phyloP scores from a whole-genome alignment of 805 yeast species.

The Teunomyces lycoperdinae region DNA sequence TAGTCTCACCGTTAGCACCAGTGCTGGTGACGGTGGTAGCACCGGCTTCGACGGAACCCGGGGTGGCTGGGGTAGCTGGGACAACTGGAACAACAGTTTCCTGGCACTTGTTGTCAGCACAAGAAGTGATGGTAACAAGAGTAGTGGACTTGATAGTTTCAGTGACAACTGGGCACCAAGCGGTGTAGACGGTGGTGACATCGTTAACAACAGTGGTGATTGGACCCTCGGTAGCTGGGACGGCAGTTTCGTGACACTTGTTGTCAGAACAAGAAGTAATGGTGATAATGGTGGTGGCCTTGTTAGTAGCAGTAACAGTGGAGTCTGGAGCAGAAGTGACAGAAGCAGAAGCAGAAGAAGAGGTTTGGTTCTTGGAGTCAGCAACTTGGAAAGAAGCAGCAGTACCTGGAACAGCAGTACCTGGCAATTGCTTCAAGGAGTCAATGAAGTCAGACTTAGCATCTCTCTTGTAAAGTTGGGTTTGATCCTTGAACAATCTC shows the following conservation, averaged over 20 bases:
- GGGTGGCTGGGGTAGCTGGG: slow-evolving; percentile 24
- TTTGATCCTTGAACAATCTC: slow-evolving; percentile 27
- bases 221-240: slow-evolving; percentile 13
- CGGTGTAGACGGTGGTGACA: slow-evolving; percentile 37
- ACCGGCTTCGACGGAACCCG: slow-evolving; percentile 32
- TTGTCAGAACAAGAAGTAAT: slow-evolving; percentile 38
- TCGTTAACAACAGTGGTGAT: slow-evolving; percentile 34
- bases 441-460: slow-evolving; percentile 22
- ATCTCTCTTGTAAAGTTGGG: slow-evolving; percentile 28
- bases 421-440: slow-evolving; percentile 22
- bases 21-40: slow-evolving; percentile 20
- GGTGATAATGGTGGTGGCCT: slow-evolving; percentile 26
- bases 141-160: slow-evolving; percentile 16
- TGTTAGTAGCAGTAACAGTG: slow-evolving; percentile 9
- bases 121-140: slow-evolving; percentile 37
- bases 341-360: slow-evolving; percentile 10
- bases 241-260: slow-evolving; percentile 21
- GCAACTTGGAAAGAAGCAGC: slow-evolving; percentile 16
- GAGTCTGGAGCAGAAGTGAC: slow-evolving; percentile 8
- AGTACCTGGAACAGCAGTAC: slow-evolving; percentile 19
- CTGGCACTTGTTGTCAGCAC: slow-evolving; percentile 28
- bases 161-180: slow-evolving; percentile 30
- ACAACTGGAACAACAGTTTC: slow-evolving; percentile 16
- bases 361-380: slow-evolving; percentile 10
- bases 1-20: slow-evolving; percentile 25